Conservation (phyloP, 2,329 filamentous ascomycete genomes). For the Pleurostoma richardsiae region DNA sequence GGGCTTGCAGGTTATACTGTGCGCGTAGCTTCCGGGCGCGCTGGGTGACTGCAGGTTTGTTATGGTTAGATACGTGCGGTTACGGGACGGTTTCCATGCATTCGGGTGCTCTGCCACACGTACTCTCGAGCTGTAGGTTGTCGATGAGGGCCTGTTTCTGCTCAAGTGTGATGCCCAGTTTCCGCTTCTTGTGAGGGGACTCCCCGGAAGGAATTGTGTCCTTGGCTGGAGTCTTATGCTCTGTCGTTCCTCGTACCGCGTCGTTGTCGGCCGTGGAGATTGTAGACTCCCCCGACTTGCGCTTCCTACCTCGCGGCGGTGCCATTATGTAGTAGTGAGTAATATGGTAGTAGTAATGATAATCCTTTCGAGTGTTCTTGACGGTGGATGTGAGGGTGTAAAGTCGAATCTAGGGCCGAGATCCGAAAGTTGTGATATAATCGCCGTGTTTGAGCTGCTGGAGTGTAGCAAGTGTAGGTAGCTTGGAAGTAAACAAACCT, state of each 20-base stretch:
- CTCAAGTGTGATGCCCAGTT: conserved; percentile 55
- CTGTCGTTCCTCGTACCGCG: conserved; percentile 11
- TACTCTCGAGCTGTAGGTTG: conserved; percentile 85
- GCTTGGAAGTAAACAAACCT: conserved; percentile 34
- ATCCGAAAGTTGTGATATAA: conserved; percentile 3
- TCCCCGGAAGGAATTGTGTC: conserved; percentile 27
- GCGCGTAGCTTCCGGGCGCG: conserved; percentile 81
- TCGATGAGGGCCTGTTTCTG: conserved; percentile 88
- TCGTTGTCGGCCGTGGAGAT: conserved; percentile 16
- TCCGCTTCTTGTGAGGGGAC: conserved; percentile 61
- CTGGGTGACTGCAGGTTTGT: conserved; percentile 63
- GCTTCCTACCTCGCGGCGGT: conserved; percentile 38
- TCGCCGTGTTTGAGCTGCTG: neutral
- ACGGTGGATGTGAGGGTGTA: no score
- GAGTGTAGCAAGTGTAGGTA: no score
- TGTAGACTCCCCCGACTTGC: conserved; percentile 33
- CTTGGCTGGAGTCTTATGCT: conserved; percentile 22
- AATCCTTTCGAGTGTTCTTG: no score
- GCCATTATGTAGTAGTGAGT: conserved; percentile 37
- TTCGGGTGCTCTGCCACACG: conserved; percentile 18
- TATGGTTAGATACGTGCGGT: conserved; percentile 20
- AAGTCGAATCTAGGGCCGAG: no score
- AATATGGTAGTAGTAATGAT: conserved; percentile 11
- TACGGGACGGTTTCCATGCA: conserved; percentile 12
- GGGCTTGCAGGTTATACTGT: conserved; percentile 83